Conservation (phyloP, 73 alveolate species). For the Tetrahymena malaccensis region DNA sequence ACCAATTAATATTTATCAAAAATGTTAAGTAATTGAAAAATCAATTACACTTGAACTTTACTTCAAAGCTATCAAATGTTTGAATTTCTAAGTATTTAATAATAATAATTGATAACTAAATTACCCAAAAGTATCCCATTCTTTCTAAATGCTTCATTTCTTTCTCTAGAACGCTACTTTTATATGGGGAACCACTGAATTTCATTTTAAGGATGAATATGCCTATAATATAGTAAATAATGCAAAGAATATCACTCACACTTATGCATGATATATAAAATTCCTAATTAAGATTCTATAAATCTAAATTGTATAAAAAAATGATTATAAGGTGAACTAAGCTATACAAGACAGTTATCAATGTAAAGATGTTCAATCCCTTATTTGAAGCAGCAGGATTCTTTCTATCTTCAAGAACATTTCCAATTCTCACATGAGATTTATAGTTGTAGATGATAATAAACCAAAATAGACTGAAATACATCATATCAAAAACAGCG, state of each 20-base stretch:
- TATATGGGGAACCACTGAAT: background rate
- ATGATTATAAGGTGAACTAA: background rate
- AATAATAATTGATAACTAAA: background rate
- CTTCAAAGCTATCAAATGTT: background rate
- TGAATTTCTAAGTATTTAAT: background rate
- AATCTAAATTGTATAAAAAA: background rate
- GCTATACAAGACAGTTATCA: background rate
- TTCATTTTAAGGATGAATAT: background rate
- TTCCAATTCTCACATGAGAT: background rate
- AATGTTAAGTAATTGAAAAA: background rate
- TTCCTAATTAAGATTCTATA: background rate
- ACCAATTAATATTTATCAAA: background rate
- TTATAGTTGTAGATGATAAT: background rate
- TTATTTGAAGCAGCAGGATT: background rate
- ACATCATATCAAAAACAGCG: background rate
- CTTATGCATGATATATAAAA: background rate
- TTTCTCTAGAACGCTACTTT: background rate
- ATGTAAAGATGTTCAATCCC: background rate
- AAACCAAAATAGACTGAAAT: background rate
- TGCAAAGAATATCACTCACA: background rate
- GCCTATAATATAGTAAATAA: background rate
- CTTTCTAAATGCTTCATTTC: background rate
- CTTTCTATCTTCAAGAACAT: background rate
- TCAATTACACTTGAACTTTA: background rate
- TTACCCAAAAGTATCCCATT: background rate